phyloP scores from a whole-genome alignment of 2,329 filamentous ascomycete genomes.

The Fusarium avenaceum region DNA sequence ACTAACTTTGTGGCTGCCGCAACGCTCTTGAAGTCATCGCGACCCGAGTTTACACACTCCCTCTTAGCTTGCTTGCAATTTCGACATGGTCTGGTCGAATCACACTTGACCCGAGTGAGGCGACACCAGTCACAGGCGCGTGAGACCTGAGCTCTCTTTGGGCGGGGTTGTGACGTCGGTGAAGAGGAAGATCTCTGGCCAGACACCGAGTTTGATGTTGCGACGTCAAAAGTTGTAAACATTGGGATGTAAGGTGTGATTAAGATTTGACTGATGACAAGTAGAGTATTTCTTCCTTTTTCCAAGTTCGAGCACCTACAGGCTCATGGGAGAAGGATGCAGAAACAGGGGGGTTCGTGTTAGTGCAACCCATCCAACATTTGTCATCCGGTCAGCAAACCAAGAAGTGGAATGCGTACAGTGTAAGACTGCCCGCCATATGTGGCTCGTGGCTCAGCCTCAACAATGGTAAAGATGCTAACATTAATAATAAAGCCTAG shows the following conservation, averaged over 20 bases:
- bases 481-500: background rate
- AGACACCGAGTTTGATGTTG: slow-evolving; percentile 33
- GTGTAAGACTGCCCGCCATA: too few species aligned
- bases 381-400: slow-evolving; percentile 19
- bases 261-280: too few species aligned
- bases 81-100: slow-evolving; percentile 47
- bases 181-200: slow-evolving; percentile 32
- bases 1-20: slow-evolving; percentile 44
- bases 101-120: slow-evolving; percentile 49
- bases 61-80: slow-evolving; percentile 47
- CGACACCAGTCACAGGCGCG: slow-evolving; percentile 52
- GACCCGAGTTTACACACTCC: slow-evolving; percentile 43
- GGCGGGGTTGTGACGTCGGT: slow-evolving; percentile 40
- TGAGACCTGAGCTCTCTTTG: slow-evolving; percentile 51
- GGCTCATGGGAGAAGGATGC: slow-evolving; percentile 7
- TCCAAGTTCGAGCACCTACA: background rate
- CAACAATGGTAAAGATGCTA: background rate
- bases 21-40: slow-evolving; percentile 48
- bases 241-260: slow-evolving; percentile 13
- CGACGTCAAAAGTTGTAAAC: slow-evolving; percentile 46
- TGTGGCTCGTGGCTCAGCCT: too few species aligned
- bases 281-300: too few species aligned
- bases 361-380: slow-evolving; percentile 9
- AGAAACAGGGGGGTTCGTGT: slow-evolving; percentile 11
- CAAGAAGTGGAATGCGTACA: background rate